A percentile compares a stretch with the other conserved stretches of the same genome.
Conservation (phyloP, 768 basidiomycete species). For the Boletus barrowsii region DNA sequence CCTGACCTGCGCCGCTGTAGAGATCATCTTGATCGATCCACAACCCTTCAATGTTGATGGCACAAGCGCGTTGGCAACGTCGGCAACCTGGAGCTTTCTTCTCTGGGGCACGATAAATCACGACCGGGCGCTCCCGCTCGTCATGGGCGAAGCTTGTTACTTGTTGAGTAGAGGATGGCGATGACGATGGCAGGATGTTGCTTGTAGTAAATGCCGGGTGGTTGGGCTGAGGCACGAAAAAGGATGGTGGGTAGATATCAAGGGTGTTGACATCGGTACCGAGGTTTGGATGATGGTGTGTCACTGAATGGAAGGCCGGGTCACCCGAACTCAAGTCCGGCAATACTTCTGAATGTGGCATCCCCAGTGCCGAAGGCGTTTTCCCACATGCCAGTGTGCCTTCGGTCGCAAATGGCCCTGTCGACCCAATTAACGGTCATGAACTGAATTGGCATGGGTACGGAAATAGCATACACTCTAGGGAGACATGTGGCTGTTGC, state of each 20-base stretch:
- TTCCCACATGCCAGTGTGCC: background rate
- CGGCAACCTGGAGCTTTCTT: background rate
- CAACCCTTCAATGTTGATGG: conserved; percentile 1
- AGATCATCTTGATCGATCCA: conserved; percentile 9
- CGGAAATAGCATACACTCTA: background rate
- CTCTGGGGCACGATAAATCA: background rate
- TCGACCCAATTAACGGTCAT: background rate
- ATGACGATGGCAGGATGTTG: background rate
- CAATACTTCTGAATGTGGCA: no score
- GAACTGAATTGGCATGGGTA: no score
- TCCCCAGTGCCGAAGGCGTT: background rate
- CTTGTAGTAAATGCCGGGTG: background rate
- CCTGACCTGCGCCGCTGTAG: background rate
- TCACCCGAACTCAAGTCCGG: no score
- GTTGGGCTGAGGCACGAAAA: background rate
- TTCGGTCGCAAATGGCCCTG: background rate
- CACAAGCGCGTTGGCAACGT: background rate
- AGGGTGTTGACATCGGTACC: no score
- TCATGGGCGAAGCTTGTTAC: background rate
- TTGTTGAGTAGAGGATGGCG: no score
- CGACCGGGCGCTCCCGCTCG: background rate
- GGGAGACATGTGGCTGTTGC: background rate
- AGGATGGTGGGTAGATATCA: no score
- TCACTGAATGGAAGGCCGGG: no score
- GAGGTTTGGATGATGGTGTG: no score